Base-by-base conservation (phyloP, 2,329 filamentous ascomycete genomes). In the Trichoderma breve region DNA sequence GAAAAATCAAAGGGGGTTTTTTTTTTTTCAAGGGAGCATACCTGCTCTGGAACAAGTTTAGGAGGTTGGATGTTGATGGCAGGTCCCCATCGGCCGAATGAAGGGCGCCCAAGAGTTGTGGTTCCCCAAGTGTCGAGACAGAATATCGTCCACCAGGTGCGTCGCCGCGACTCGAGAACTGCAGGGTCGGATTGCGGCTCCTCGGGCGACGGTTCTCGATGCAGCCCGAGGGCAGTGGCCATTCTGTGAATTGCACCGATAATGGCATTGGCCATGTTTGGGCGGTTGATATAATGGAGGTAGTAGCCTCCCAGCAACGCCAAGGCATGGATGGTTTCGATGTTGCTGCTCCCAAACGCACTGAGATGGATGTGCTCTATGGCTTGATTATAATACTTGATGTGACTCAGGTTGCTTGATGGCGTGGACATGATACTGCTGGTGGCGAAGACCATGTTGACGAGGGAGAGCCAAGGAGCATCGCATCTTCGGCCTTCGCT, bases 221-320 rank as follows among this genome's bases (percentile, higher is more conserved):
- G 92, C 18, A 94, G 81, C 2, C 92, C 92, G 32, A 94, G 84
- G 1, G 91, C 90, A 73, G 89, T 92, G n/a, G 92, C 91, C 87
- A 94, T 92, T 70, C 92, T 86, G 70, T 93, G 85, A 4, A 91
- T 89, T 3, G 91, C 91, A 21, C 92, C 92, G 77, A 92, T 87
- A 11, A 94, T 84, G 28, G 91, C 89, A 78, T 93, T 92, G 18
- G 91, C 92, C 84, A 93, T 91, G 77, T 93, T 93, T 2, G 92
- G 92, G 24, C 91, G 86, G 81, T 93, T 93, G 76, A 92, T 89
- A 77, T 94, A 94, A 80, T 94, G 92, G 71, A 93, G 87, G 78
- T 94, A 94, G 81, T 90, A 92, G 32, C 92, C 92, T 53, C 91
- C 91, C 76, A 93, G 89, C 30, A 94, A 84, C 3, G 89, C 89